Conservation (phyloP, 1,139 yeast genomes). For the Kodamaea arcana region DNA sequence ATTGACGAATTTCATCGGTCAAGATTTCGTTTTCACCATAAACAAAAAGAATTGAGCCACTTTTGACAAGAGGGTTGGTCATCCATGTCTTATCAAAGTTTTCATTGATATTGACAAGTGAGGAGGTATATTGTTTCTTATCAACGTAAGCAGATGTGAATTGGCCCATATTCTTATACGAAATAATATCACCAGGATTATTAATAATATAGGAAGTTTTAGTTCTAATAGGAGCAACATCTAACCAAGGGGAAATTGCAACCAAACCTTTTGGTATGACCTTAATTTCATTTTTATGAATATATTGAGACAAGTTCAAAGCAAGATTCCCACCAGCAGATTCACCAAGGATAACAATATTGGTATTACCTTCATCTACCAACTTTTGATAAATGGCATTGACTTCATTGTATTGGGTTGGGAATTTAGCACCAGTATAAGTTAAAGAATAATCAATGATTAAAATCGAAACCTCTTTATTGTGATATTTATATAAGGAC, state of each 20-base stretch:
- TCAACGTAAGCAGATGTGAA: slow-evolving; percentile 11
- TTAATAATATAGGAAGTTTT: slow-evolving; percentile 8
- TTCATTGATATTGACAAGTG: slow-evolving; percentile 3
- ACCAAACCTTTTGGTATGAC: slow-evolving; percentile 28
- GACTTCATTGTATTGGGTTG: slow-evolving; percentile 34
- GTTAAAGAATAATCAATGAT: slow-evolving; percentile 38
- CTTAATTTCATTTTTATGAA: slow-evolving; percentile 11
- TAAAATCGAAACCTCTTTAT: slow-evolving; percentile 26
- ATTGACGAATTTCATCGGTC: slow-evolving; percentile 33
- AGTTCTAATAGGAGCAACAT: slow-evolving; percentile 13
- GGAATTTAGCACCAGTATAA: slow-evolving; percentile 25
- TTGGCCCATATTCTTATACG: slow-evolving; percentile 20
- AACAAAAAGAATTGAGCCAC: slow-evolving; percentile 18
- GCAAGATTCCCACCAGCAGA: slow-evolving; percentile 42
- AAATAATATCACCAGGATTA: slow-evolving; percentile 34
- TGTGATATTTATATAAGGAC: slow-evolving; percentile 24
- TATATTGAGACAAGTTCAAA: slow-evolving; percentile 25
- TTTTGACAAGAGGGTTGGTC: slow-evolving; percentile 1
- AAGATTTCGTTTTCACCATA: slow-evolving; percentile 44
- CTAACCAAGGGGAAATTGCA: slow-evolving; percentile 40
- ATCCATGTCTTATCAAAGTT: slow-evolving; percentile 5
- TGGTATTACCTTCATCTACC: slow-evolving; percentile 24
- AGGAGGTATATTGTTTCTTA: slow-evolving; percentile 1
- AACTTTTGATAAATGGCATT: slow-evolving; percentile 27
- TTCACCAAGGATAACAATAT: slow-evolving; percentile 36